These are phyloP conservation scores for Acacia confusa DNA, from an alignment of 306 rosid genomes.

Conservation along the genomic window DNA sequence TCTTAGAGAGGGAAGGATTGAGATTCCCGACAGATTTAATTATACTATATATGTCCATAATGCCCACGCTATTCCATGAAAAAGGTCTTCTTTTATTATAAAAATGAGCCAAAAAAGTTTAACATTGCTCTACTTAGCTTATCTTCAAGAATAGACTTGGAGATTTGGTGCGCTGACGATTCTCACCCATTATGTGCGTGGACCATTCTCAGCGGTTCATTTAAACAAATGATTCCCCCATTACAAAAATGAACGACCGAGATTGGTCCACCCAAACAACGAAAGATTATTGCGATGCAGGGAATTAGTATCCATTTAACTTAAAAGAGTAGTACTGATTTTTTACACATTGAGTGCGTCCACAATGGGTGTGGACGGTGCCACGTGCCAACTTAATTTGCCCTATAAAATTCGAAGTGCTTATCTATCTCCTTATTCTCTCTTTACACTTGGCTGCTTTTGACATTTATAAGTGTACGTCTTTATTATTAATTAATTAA, in stretches of 20 bases:
- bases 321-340: not conserved
- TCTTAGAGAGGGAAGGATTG: not conserved
- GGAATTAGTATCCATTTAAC: not conserved
- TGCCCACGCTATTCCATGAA: not conserved
- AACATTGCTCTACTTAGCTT: not conserved
- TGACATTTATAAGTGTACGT: slow-evolving; percentile 9
- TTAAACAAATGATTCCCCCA: not conserved
- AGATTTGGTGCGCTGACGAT: not conserved
- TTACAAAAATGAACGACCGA: not conserved
- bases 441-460: slow-evolving; percentile 29
- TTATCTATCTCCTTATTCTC: slow-evolving; percentile 32
- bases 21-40: not conserved
- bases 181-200: not conserved
- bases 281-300: not conserved
- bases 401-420: slow-evolving; percentile 30
- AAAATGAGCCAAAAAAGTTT: not conserved
- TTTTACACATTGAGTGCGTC: slow-evolving; percentile 25
- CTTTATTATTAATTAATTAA: not conserved
- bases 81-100: not conserved
- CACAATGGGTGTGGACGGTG: slow-evolving; percentile 18
- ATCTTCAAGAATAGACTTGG: not conserved
- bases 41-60: not conserved
- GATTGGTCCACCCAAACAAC: not conserved
- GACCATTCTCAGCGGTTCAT: not conserved
- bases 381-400: slow-evolving; percentile 11